Conservation (phyloP, 306 rosid genomes). For the Myrica gale region DNA sequence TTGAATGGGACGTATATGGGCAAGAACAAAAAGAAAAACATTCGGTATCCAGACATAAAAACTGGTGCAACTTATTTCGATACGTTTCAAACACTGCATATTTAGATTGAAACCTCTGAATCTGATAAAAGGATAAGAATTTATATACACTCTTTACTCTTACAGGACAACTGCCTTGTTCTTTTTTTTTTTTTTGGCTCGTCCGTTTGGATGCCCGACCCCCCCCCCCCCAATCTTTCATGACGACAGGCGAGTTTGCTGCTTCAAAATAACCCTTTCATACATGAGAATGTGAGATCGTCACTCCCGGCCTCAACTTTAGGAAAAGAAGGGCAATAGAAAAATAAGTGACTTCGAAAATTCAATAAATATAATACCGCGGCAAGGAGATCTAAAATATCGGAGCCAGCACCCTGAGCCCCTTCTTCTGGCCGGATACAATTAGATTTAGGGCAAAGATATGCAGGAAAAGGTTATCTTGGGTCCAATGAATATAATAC, state of each 20-base stretch:
- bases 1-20: too few relatives aligned
- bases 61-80: too few relatives aligned
- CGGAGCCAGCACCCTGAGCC: neutral
- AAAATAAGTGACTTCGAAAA: neutral
- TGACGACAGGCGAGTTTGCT: constrained; percentile 1
- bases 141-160: constrained; percentile 8
- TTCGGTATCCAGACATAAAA: too few relatives aligned
- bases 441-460: neutral
- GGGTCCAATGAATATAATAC: neutral
- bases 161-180: constrained; percentile 5
- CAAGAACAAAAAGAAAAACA: too few relatives aligned
- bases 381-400: neutral
- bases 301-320: constrained; percentile 25
- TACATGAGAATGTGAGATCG: constrained; percentile 16
- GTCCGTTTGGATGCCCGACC: too few relatives aligned
- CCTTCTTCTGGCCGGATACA: neutral
- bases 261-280: constrained; percentile 18
- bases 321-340: constrained; percentile 8
- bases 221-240: neutral
- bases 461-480: neutral
- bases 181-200: neutral
- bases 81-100: too few relatives aligned
- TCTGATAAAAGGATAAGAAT: too few relatives aligned
- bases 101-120: too few relatives aligned
- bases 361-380: neutral